phyloP scores from a whole-genome alignment of 208 protist genomes.

The Wallacemonas collosoma region DNA sequence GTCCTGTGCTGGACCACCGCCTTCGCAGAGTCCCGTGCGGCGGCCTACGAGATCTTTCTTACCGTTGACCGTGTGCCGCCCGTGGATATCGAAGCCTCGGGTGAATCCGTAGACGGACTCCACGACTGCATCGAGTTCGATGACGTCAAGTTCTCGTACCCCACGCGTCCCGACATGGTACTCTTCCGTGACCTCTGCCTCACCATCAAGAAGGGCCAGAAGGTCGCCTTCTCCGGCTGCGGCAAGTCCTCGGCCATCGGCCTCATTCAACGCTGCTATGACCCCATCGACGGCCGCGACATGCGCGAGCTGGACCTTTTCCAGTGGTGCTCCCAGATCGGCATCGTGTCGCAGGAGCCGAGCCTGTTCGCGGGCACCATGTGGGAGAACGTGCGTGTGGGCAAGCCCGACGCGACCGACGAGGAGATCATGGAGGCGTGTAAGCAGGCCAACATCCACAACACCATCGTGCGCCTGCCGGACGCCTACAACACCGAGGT shows the following conservation, averaged over 20 bases:
- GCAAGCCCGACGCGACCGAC: slow-evolving; percentile 53
- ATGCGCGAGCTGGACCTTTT: slow-evolving; percentile 52
- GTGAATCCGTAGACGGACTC: slow-evolving; percentile 41
- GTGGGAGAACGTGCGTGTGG: slow-evolving; percentile 76
- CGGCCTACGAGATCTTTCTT: too few relatives aligned
- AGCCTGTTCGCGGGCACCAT: slow-evolving; percentile 73
- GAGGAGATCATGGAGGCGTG: slow-evolving; percentile 76
- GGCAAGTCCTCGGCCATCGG: slow-evolving; percentile 84
- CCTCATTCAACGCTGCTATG: slow-evolving; percentile 87
- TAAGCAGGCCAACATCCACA: slow-evolving; percentile 77
- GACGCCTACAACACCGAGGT: slow-evolving; percentile 85
- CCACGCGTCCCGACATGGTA: slow-evolving; percentile 59
- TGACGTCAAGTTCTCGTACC: slow-evolving; percentile 81
- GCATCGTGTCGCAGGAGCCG: slow-evolving; percentile 88
- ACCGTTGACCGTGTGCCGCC: slow-evolving; percentile 22
- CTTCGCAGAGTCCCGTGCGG: too few relatives aligned
- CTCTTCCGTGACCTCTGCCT: slow-evolving; percentile 78
- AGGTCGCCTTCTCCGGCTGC: slow-evolving; percentile 83
- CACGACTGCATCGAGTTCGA: slow-evolving; percentile 53
- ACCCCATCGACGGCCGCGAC: slow-evolving; percentile 75
- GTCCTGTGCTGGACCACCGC: slow-evolving; percentile 58
- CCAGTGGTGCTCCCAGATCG: slow-evolving; percentile 65
- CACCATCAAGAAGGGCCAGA: slow-evolving; percentile 60
- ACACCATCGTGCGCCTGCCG: slow-evolving; percentile 82
- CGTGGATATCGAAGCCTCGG: slow-evolving; percentile 61